Percentiles rank a stretch among this genome's conserved stretches.
phyloP scores from a whole-genome alignment of 202 grass and related monocot genomes.

The Digitaria exilis region DNA sequence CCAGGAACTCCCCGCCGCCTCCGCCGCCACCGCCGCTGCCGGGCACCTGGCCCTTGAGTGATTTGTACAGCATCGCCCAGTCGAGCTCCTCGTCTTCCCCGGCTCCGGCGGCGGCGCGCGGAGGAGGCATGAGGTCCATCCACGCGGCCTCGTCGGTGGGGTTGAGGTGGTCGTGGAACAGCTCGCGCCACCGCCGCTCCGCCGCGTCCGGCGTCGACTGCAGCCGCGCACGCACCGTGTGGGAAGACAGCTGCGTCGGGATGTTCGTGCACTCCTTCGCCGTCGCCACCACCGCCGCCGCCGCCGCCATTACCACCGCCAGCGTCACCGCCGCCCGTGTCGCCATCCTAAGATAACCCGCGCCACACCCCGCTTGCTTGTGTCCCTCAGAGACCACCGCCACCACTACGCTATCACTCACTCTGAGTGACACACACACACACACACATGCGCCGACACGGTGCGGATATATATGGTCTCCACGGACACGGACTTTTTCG shows the following conservation, averaged over 20 bases:
- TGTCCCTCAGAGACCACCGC: neutral
- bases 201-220: conserved; percentile 26
- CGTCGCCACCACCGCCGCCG: neutral
- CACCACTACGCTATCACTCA: neutral
- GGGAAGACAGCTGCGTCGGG: conserved; percentile 71
- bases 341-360: conserved; percentile 7
- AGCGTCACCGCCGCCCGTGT: neutral
- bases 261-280: conserved; percentile 76
- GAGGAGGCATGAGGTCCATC: conserved; percentile 66
- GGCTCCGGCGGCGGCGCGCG: neutral
- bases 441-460: neutral
- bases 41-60: conserved; percentile 29
- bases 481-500: conserved; percentile 7
- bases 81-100: conserved; percentile 39
- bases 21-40: neutral
- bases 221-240: conserved; percentile 61
- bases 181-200: conserved; percentile 45
- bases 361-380: no score
- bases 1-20: conserved; percentile 25
- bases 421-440: neutral
- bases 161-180: conserved; percentile 60
- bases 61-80: conserved; percentile 68
- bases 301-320: neutral
- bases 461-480: neutral
- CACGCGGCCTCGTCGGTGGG: conserved; percentile 67